Conservation (phyloP, 179 eudicot genomes). For the Spinacia oleracea region DNA sequence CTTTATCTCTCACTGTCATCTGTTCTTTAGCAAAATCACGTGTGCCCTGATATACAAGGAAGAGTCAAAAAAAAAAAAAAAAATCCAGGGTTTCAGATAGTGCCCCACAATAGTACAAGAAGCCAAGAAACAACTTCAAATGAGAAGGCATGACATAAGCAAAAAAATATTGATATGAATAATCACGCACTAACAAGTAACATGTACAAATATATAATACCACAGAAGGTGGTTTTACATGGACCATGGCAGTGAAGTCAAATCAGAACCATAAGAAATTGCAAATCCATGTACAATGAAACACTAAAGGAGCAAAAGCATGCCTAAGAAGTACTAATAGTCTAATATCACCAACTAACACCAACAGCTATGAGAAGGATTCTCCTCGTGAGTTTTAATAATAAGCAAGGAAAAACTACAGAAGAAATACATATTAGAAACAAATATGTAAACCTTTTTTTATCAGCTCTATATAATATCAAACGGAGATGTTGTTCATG, state of each 20-base stretch:
- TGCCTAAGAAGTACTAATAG: neutral
- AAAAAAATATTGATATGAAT: neutral
- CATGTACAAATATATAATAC: neutral
- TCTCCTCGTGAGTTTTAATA: neutral
- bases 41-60: conserved; percentile 65
- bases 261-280: neutral
- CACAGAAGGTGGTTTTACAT: neutral
- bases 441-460: neutral
- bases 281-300: neutral
- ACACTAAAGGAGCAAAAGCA: too few species aligned
- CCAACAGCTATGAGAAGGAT: neutral
- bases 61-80: conserved; percentile 7
- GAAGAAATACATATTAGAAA: neutral
- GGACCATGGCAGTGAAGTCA: neutral
- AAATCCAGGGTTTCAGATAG: neutral
- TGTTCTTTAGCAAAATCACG: conserved; percentile 96
- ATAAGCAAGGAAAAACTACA: neutral
- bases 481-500: neutral
- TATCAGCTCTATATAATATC: neutral
- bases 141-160: conserved; percentile 1
- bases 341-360: neutral
- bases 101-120: neutral
- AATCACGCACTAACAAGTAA: neutral
- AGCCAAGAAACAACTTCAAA: conserved; percentile 12
- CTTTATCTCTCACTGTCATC: conserved; percentile 82